A percentile compares a stretch with the other conserved stretches of the same genome.
These are phyloP conservation scores for Fusarium sp. DNA, from an alignment of 2,329 filamentous ascomycete genomes.

Conservation along the genomic window DNA sequence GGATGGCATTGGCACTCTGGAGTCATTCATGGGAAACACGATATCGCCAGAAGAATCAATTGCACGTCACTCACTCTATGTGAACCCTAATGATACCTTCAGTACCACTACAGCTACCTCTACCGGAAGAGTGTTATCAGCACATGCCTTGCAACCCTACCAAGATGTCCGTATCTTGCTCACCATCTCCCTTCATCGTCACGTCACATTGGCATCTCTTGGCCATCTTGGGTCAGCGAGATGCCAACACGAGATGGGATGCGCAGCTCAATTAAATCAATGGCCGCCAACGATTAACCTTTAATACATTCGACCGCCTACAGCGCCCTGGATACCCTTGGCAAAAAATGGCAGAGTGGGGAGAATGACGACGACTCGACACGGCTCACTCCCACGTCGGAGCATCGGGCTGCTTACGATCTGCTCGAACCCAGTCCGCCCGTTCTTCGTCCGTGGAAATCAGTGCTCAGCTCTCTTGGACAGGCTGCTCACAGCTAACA, in stretches of 20 bases:
- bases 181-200: not conserved
- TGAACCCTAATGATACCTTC: not conserved
- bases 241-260: not conserved
- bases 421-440: not conserved
- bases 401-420: constrained; percentile 4
- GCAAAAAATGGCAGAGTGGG: not conserved
- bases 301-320: not conserved
- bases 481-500: not conserved
- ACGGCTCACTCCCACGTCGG: constrained; percentile 1
- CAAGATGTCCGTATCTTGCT: not conserved
- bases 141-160: not conserved
- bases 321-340: not conserved
- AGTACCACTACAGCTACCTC: not conserved
- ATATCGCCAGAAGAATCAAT: not conserved
- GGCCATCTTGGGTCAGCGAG: not conserved
- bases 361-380: constrained; percentile 6
- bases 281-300: not conserved
- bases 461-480: not conserved
- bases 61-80: not conserved
- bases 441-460: not conserved
- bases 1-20: constrained; percentile 3
- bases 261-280: not conserved
- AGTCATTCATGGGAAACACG: constrained; percentile 1
- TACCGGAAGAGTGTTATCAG: not conserved
- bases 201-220: constrained; percentile 3